A percentile compares a stretch with the other conserved stretches of the same genome.
Evolutionary conservation across 352 stramenopile genomes (phyloP).

Genomic region (Phytophthora ohioensis): DNA sequence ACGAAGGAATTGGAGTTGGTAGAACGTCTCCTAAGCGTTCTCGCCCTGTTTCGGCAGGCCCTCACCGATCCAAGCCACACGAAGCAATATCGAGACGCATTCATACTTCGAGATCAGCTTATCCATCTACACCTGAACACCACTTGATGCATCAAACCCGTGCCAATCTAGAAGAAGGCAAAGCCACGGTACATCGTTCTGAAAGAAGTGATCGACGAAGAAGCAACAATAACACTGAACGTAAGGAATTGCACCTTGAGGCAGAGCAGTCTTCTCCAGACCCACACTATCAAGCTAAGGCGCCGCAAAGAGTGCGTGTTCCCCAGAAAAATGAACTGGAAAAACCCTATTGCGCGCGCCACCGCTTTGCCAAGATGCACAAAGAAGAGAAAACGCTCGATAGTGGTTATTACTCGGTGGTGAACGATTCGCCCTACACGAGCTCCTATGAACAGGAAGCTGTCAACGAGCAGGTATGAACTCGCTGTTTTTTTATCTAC

Average conservation of each 20-base stretch:
- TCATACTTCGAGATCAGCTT: conserved; percentile 65
- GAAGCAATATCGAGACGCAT: conserved; percentile 42
- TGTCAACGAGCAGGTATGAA: conserved; percentile 57
- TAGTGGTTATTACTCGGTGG: conserved; percentile 75
- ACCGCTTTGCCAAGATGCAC: conserved; percentile 61
- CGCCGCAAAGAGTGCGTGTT: conserved; percentile 56
- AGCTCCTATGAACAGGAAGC: conserved; percentile 58
- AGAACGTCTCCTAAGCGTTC: conserved; percentile 72
- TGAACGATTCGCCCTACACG: conserved; percentile 83
- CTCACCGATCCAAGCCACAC: conserved; percentile 52
- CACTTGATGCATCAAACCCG: conserved; percentile 8
- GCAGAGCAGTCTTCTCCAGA: conserved; percentile 16
- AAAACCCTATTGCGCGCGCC: conserved; percentile 75
- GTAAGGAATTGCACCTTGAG: conserved; percentile 31
- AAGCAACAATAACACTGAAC: conserved; percentile 5
- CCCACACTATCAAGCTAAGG: conserved; percentile 18
- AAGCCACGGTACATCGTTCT: conserved; percentile 4
- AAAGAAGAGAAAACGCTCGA: conserved; percentile 35
- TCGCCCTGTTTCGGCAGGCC: conserved; percentile 68
- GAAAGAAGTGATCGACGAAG: conserved; percentile 15
- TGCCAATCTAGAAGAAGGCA: conserved; percentile 10
- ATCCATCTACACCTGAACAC: conserved; percentile 35
- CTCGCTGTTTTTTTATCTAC: neutral
- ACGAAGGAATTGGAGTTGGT: conserved; percentile 42
- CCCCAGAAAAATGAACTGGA: conserved; percentile 69